phyloP scores from a whole-genome alignment of 805 yeast genomes.

The Pichia heedii region DNA sequence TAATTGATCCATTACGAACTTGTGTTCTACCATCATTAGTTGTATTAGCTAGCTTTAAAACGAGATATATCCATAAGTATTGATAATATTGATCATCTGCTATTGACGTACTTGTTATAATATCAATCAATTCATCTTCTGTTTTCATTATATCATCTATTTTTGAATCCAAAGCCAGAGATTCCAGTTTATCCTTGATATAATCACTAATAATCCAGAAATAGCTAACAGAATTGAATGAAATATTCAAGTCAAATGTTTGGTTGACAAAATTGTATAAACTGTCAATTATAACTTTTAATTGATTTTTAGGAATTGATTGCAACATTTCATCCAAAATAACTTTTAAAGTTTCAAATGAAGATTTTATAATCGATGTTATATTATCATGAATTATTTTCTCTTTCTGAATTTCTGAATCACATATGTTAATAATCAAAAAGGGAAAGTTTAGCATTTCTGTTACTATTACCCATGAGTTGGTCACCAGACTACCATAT shows the following conservation, averaged over 20 bases:
- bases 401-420: constrained; percentile 16
- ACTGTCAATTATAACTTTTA: constrained; percentile 60
- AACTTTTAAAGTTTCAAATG: constrained; percentile 77
- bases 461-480: constrained; percentile 67
- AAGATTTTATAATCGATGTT: constrained; percentile 45
- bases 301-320: constrained; percentile 56
- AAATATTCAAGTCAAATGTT: constrained; percentile 65
- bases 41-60: constrained; percentile 52
- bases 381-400: constrained; percentile 39
- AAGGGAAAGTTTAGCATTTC: constrained; percentile 55
- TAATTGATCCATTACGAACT: constrained; percentile 83
- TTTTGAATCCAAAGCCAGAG: neutral
- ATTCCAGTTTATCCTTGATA: constrained; percentile 32
- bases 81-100: constrained; percentile 24
- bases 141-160: constrained; percentile 12
- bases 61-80: constrained; percentile 55
- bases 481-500: constrained; percentile 51
- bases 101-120: constrained; percentile 7
- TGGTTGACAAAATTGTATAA: constrained; percentile 67
- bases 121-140: constrained; percentile 14
- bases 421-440: constrained; percentile 27
- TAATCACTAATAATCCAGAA: constrained; percentile 90
- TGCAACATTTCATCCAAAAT: constrained; percentile 80
- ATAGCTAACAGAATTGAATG: constrained; percentile 84
- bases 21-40: constrained; percentile 62